A percentile compares a stretch with the other conserved stretches of the same genome.
phyloP scores from a whole-genome alignment of 495 filamentous ascomycete genomes.

The Cryomyces minteri region DNA sequence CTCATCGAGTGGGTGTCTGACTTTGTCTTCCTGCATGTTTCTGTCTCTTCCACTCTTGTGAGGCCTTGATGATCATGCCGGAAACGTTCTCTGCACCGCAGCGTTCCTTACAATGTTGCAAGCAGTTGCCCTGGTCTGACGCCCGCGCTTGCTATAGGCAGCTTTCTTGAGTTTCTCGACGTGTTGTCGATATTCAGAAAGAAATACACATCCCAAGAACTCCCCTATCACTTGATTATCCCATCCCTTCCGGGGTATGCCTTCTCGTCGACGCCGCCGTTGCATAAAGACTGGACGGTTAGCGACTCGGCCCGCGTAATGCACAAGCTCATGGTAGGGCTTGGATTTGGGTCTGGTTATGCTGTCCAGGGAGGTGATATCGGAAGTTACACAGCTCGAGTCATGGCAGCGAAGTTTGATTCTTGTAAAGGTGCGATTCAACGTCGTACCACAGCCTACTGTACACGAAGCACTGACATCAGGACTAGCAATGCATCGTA shows the following conservation, averaged over 20 bases:
- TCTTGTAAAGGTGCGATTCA: no score
- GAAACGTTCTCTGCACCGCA: no score
- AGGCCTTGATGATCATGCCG: no score
- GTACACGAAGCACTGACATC: no score
- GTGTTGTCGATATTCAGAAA: conserved; percentile 24
- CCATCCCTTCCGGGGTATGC: conserved; percentile 45
- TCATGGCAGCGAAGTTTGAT: conserved; percentile 21
- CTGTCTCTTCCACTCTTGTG: no score
- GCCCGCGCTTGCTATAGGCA: background rate
- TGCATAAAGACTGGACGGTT: conserved; percentile 28
- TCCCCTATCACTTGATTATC: conserved; percentile 48
- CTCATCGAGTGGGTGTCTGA: no score
- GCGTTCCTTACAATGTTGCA: conserved; percentile 5
- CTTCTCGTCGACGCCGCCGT: conserved; percentile 33
- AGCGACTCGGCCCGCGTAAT: conserved; percentile 28
- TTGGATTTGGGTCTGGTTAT: conserved; percentile 41
- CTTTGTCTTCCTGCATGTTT: no score
- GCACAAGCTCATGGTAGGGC: conserved; percentile 36
- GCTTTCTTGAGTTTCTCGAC: conserved; percentile 36
- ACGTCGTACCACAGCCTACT: no score
- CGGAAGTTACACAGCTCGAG: conserved; percentile 30
- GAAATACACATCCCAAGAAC: conserved; percentile 32
- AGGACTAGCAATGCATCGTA: no score
- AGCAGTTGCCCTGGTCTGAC: conserved; percentile 4
- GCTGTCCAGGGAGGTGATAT: conserved; percentile 53